Conservation (phyloP, 805 yeast species). For the Pichia occidentalis region DNA sequence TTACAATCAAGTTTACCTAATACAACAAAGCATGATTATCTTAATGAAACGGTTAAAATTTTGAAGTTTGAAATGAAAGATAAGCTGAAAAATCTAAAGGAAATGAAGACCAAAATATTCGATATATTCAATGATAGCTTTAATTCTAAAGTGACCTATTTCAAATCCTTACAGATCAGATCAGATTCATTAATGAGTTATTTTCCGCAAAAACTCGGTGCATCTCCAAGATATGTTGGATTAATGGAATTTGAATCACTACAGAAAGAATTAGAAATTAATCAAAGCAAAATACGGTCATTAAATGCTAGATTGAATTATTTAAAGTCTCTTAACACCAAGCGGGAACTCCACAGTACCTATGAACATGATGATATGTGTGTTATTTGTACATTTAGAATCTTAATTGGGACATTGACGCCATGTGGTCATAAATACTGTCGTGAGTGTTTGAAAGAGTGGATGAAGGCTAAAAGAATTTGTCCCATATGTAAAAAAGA, state of each 20-base stretch:
- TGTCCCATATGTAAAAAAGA: constrained; percentile 81
- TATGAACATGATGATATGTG: constrained; percentile 40
- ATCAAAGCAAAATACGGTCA: constrained; percentile 4
- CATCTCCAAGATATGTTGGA: constrained; percentile 22
- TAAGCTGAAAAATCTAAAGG: constrained; percentile 37
- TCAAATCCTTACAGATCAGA: constrained; percentile 73
- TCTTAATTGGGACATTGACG: constrained; percentile 71
- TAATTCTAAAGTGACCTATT: constrained; percentile 77
- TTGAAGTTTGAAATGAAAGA: constrained; percentile 33
- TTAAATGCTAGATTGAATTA: constrained; percentile 42
- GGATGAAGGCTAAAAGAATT: constrained; percentile 47
- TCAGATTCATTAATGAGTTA: constrained; percentile 72
- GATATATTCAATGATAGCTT: constrained; percentile 56
- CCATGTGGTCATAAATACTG: constrained; percentile 93
- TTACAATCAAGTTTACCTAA: constrained; percentile 5
- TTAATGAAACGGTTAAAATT: constrained; percentile 2
- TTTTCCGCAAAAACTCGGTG: constrained; percentile 24
- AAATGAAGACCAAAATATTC: constrained; percentile 42
- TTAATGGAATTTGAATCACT: constrained; percentile 14
- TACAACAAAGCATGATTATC: constrained; percentile 1
- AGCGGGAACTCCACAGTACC: constrained; percentile 22
- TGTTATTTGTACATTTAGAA: constrained; percentile 68
- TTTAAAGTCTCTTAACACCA: constrained; percentile 34
- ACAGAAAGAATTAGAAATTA: constrained; percentile 15
- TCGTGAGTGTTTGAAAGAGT: constrained; percentile 65